These are phyloP conservation scores for Cercospora nicotianae DNA, from an alignment of 2,329 filamentous ascomycete genomes.

Conservation along the genomic window DNA sequence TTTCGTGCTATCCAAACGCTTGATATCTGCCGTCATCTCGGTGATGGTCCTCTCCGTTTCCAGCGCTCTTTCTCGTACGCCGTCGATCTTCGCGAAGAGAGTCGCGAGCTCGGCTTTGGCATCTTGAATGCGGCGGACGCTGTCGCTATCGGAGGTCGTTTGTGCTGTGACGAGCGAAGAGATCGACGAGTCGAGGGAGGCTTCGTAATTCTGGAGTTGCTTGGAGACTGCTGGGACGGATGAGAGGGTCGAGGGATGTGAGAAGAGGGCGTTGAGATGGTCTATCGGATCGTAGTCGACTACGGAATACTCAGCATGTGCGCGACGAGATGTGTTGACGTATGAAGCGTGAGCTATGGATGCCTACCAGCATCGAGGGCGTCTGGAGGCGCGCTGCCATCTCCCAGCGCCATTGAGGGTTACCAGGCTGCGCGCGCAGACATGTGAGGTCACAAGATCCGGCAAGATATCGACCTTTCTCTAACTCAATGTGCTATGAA, in stretches of 20 bases:
- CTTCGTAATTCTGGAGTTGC: slow-evolving; percentile 70
- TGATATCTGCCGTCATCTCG: slow-evolving; percentile 98
- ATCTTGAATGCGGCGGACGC: slow-evolving; percentile 84
- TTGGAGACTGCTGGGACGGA: slow-evolving; percentile 74
- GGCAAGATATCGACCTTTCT: neutral
- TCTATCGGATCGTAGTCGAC: slow-evolving; percentile 89
- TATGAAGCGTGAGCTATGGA: neutral
- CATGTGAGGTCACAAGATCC: neutral
- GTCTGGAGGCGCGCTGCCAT: slow-evolving; percentile 22
- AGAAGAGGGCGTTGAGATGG: slow-evolving; percentile 91
- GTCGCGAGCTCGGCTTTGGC: slow-evolving; percentile 86
- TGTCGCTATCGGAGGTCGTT: slow-evolving; percentile 81
- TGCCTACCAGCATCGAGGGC: slow-evolving; percentile 29
- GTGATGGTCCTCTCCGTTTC: slow-evolving; percentile 95
- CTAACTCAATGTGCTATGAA: neutral
- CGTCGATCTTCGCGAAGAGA: slow-evolving; percentile 93
- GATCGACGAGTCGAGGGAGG: slow-evolving; percentile 81
- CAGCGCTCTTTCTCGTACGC: slow-evolving; percentile 81
- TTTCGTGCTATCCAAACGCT: slow-evolving; percentile 93
- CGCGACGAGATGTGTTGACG: neutral
- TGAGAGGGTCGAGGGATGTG: slow-evolving; percentile 79
- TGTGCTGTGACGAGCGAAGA: slow-evolving; percentile 69
- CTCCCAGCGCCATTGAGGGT: slow-evolving; percentile 19
- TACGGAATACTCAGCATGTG: slow-evolving; percentile 36
- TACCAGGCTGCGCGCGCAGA: too few relatives aligned